Base-by-base conservation (phyloP, 176 grass and related monocot genomes). In the Zea luxurians region DNA sequence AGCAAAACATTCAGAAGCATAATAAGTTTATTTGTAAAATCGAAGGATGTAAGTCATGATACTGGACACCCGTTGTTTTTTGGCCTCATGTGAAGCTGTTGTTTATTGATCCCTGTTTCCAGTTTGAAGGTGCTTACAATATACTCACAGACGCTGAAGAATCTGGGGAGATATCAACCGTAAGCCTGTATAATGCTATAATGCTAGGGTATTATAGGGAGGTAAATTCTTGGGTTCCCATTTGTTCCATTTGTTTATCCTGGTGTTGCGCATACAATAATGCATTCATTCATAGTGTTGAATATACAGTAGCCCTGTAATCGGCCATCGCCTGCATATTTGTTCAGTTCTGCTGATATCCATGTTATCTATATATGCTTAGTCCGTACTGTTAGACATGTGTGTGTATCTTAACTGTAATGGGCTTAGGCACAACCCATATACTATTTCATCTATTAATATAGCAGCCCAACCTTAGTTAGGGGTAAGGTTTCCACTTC, bases 111-210 rank as follows among this genome's bases (percentile, higher is more conserved):
- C 59, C 20, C 34, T 49, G 27, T 79, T 70, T 85, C 62, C 85
- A 97, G 91, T 94, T 94, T 90, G 86, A 90, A 87, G 87, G 89
- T 84, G 94, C 94, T 78, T 94, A 86, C 88, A 76, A 70, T 67
- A 64, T 97, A 66, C 89, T 97, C 54, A 70, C 68, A 73, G 85
- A 91, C 82, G 89, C 74, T 69, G 82, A 84, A 88, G 79, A 82
- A 80, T 86, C 76, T 72, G 82, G 87, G 42, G 82, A 86, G 77
- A 80, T 67, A 67, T 88, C 85, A 38, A 97, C 88, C 10, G 80
- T 86, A 91, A 78, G 71, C 87, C 74, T 97, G 87, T 97, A 91
- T 80, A 97, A 97, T 88, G 83, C 57, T 86, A 92, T 97, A 64
- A 86, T 94, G 76, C 67, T 86, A 62, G 91, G 91, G 78, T 97